These are phyloP conservation scores for Vigna trinervia DNA, from an alignment of 306 rosid species.

Conservation along the genomic window DNA sequence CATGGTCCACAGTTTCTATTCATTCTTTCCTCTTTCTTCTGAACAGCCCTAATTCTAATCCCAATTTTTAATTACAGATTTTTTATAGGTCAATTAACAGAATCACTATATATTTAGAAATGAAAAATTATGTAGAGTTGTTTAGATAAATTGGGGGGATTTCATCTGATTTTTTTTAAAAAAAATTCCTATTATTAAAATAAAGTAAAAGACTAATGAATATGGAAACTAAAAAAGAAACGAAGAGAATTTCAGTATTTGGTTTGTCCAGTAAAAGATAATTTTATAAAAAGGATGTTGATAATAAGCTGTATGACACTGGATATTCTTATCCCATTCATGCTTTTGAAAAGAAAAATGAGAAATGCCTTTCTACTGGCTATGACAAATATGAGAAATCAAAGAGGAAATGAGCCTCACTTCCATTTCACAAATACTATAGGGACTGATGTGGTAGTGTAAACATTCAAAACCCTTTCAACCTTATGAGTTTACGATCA, in stretches of 20 bases:
- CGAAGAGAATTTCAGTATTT: not conserved
- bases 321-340: slow-evolving; percentile 30
- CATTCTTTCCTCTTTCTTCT: slow-evolving; percentile 31
- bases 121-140: no score
- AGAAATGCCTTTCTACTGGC: slow-evolving; percentile 18
- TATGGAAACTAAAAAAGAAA: not conserved
- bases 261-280: not conserved
- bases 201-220: not conserved
- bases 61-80: not conserved
- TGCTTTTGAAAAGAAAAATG: slow-evolving; percentile 26
- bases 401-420: slow-evolving; percentile 1
- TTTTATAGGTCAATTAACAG: not conserved
- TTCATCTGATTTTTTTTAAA: not conserved
- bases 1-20: slow-evolving; percentile 38
- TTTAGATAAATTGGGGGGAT: not conserved
- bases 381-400: slow-evolving; percentile 14
- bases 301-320: not conserved
- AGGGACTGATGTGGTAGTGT: not conserved
- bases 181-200: not conserved
- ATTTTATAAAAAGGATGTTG: not conserved
- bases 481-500: not conserved
- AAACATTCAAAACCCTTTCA: not conserved
- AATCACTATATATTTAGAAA: not conserved
- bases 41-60: slow-evolving; percentile 15
- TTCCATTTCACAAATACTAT: slow-evolving; percentile 3